These are phyloP conservation scores for Anethum foeniculum DNA, from an alignment of 140 eudicot genomes.

Conservation along the genomic window DNA sequence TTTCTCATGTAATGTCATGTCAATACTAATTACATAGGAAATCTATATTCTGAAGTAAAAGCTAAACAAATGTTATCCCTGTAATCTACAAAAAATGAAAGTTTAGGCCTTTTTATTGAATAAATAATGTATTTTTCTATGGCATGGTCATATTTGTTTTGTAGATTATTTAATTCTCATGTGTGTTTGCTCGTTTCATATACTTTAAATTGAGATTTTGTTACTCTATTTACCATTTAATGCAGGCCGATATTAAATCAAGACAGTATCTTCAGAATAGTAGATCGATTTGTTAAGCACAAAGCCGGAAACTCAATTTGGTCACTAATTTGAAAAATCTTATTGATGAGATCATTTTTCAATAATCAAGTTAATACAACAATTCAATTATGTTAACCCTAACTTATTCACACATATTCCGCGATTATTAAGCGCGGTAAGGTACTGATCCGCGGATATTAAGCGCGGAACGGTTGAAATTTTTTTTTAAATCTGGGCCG, in stretches of 20 bases:
- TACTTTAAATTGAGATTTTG: background rate
- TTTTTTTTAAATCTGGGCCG: too few relatives aligned
- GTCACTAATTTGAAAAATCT: too few relatives aligned
- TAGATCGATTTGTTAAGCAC: slow-evolving; percentile 8
- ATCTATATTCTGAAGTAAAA: background rate
- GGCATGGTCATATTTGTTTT: background rate
- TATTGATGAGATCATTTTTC: too few relatives aligned
- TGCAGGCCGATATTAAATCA: slow-evolving; percentile 82
- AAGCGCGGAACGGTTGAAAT: too few relatives aligned
- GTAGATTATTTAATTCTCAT: background rate
- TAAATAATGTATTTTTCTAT: background rate
- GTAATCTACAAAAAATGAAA: background rate
- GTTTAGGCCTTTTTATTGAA: background rate
- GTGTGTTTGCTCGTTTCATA: background rate
- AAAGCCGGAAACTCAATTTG: too few relatives aligned
- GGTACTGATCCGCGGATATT: too few relatives aligned
- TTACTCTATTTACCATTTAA: background rate
- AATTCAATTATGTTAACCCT: too few relatives aligned
- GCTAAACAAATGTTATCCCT: background rate
- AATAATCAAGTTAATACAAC: too few relatives aligned
- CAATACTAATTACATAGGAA: background rate
- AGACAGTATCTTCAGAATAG: slow-evolving; percentile 55
- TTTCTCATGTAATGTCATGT: background rate
- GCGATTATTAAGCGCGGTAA: too few relatives aligned
- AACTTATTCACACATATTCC: too few relatives aligned